Evolutionary conservation across 352 stramenopile species (phyloP).

Genomic region (Globisporangium alternatum): DNA sequence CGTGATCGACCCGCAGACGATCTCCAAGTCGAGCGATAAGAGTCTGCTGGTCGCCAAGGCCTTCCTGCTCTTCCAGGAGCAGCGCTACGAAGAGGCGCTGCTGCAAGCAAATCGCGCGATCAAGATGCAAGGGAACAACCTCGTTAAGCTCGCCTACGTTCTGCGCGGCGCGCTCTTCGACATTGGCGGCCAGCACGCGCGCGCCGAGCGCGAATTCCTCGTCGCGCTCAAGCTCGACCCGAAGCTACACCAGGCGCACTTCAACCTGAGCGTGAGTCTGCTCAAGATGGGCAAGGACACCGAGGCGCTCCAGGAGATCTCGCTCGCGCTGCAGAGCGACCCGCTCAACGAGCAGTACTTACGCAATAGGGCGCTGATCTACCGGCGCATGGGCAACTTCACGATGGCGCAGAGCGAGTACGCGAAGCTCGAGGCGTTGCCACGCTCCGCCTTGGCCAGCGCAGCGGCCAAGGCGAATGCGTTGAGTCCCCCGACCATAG

Average conservation of each 20-base stretch:
- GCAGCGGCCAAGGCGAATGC: conserved; percentile 5
- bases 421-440: conserved; percentile 30
- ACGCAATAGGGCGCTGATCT: conserved; percentile 52
- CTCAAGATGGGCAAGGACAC: conserved; percentile 50
- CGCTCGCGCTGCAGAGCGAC: conserved; percentile 35
- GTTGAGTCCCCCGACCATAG: background rate
- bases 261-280: conserved; percentile 51
- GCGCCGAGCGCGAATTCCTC: conserved; percentile 50
- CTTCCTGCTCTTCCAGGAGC: conserved; percentile 53
- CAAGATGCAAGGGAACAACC: conserved; percentile 45
- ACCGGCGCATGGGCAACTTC: conserved; percentile 50
- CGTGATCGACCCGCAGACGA: conserved; percentile 44
- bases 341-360: conserved; percentile 46
- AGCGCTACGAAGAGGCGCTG: conserved; percentile 54
- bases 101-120: conserved; percentile 52
- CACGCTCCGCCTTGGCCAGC: background rate
- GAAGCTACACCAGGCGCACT: conserved; percentile 58
- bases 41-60: conserved; percentile 51
- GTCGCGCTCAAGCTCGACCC: conserved; percentile 40
- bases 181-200: conserved; percentile 34
- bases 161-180: conserved; percentile 61
- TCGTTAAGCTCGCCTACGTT: conserved; percentile 61
- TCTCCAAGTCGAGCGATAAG: conserved; percentile 30
- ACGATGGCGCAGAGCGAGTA: conserved; percentile 50
- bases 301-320: conserved; percentile 33